Percentiles rank a stretch among this genome's conserved stretches.
phyloP scores from a whole-genome alignment of 176 grass and related monocot species.

The Poa pratensis region DNA sequence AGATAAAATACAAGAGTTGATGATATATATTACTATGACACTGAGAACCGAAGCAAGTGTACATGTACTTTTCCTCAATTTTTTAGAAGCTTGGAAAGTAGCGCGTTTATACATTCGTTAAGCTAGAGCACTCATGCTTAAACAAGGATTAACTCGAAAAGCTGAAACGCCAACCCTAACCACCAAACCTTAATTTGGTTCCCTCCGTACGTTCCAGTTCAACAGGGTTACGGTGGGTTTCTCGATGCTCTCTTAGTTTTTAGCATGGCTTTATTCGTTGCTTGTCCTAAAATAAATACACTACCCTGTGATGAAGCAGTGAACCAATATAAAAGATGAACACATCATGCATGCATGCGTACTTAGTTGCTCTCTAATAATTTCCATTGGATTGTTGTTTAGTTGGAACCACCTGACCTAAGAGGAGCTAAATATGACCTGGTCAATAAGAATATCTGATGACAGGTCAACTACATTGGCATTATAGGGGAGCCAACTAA shows the following conservation, averaged over 20 bases:
- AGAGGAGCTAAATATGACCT: background rate
- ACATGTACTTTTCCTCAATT: background rate
- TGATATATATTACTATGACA: no score
- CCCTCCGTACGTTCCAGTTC: slow-evolving; percentile 49
- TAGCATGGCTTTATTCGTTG: slow-evolving; percentile 50
- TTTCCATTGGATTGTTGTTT: background rate
- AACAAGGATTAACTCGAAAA: slow-evolving; percentile 16
- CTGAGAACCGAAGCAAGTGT: background rate
- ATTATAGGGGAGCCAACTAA: background rate
- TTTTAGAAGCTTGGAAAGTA: background rate
- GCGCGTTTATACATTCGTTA: slow-evolving; percentile 22
- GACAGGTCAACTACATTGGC: background rate
- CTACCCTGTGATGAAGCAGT: background rate
- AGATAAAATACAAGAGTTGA: background rate
- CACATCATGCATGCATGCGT: background rate
- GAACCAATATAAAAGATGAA: slow-evolving; percentile 14
- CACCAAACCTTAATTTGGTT: slow-evolving; percentile 13
- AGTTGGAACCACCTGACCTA: slow-evolving; percentile 26
- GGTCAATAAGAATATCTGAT: background rate
- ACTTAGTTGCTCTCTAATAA: background rate
- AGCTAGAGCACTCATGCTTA: slow-evolving; percentile 14
- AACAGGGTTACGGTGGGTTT: slow-evolving; percentile 30
- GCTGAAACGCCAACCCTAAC: slow-evolving; percentile 27
- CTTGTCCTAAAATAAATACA: slow-evolving; percentile 39
- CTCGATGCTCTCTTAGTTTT: slow-evolving; percentile 8